These are phyloP conservation scores for Pelargonium australe DNA, from an alignment of 441 rosid genomes.

Conservation along the genomic window DNA sequence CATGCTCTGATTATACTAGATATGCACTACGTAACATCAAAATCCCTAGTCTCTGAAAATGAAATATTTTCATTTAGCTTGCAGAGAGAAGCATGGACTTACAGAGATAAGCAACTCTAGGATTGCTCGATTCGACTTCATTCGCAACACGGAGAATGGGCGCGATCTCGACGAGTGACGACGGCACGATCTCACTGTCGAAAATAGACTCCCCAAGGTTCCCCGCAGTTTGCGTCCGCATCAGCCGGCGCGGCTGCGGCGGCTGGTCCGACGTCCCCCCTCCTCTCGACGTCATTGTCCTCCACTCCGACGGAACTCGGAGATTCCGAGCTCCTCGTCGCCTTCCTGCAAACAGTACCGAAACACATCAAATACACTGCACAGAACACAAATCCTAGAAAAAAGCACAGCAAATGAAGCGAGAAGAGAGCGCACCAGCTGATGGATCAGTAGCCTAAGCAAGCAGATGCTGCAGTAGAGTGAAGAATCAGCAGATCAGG, in stretches of 20 bases:
- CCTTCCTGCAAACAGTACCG: neutral
- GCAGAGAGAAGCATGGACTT: constrained; percentile 25
- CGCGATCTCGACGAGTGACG: constrained; percentile 85
- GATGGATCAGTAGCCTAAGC: neutral
- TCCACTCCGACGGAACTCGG: neutral
- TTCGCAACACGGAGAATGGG: constrained; percentile 99
- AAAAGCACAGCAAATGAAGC: neutral
- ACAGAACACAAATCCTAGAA: neutral
- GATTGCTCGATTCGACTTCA: constrained; percentile 86
- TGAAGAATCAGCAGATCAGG: neutral
- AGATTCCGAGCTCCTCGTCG: neutral
- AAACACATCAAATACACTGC: neutral
- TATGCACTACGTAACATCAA: no score
- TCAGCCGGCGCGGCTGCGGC: constrained; percentile 46
- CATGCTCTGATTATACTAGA: no score
- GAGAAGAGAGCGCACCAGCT: neutral
- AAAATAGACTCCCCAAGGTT: constrained; percentile 76
- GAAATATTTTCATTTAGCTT: neutral
- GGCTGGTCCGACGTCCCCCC: constrained; percentile 43
- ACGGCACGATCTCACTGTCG: constrained; percentile 97
- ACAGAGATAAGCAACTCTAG: constrained; percentile 98
- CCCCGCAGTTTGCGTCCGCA: constrained; percentile 87
- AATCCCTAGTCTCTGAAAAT: no score
- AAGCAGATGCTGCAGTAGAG: no score
- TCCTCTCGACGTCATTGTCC: constrained; percentile 41